Evolutionary conservation across 257 asterid genomes (phyloP).

Genomic region (Gentiana macrophylla): DNA sequence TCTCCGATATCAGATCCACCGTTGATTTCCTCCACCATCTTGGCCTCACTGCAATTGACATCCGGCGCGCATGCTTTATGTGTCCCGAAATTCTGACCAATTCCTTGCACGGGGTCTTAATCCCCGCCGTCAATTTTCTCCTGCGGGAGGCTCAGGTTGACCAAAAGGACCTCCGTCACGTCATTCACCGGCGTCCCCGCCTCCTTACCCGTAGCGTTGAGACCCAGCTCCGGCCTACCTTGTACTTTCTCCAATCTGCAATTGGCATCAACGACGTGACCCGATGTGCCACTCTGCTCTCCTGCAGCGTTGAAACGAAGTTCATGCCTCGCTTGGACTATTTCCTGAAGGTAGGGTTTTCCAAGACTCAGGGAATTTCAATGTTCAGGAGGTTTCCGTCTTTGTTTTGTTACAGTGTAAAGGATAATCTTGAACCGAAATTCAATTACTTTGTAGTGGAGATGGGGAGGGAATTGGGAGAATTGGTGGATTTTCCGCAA

Average conservation of each 20-base stretch:
- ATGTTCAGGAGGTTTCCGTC: constrained; percentile 81
- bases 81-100: constrained; percentile 68
- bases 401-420: constrained; percentile 73
- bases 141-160: constrained; percentile 71
- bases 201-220: constrained; percentile 53
- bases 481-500: constrained; percentile 70
- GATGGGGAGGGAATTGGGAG: constrained; percentile 84
- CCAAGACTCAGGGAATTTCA: constrained; percentile 37
- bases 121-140: constrained; percentile 68
- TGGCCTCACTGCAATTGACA: constrained; percentile 38
- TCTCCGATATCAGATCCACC: constrained; percentile 50
- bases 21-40: constrained; percentile 53
- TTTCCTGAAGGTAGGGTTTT: constrained; percentile 60
- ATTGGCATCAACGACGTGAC: constrained; percentile 60
- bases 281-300: constrained; percentile 50
- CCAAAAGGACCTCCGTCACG: constrained; percentile 44
- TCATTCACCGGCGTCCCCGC: constrained; percentile 84
- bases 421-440: constrained; percentile 75
- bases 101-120: constrained; percentile 25
- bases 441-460: constrained; percentile 75
- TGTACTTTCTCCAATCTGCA: constrained; percentile 69
- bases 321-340: constrained; percentile 73
- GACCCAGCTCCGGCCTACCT: constrained; percentile 64
- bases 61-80: constrained; percentile 70
- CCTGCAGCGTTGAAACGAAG: constrained; percentile 71